phyloP scores from a whole-genome alignment of 257 asterid genomes.

The Scutellaria galericulata region DNA sequence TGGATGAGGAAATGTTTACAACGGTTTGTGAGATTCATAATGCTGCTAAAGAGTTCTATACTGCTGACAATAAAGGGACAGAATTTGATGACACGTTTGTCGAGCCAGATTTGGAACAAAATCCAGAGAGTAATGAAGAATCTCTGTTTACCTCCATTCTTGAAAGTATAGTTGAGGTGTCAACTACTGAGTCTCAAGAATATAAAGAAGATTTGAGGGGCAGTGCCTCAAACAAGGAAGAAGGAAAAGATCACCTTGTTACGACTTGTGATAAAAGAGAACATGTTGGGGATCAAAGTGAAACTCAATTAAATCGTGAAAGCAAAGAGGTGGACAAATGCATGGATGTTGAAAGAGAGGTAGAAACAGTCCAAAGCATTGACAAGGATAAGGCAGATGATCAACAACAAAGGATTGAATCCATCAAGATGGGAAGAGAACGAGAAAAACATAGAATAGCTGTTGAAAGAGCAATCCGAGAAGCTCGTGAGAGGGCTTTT shows the following conservation, averaged over 20 bases:
- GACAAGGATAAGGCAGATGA: slow-evolving; percentile 45
- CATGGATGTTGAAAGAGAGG: slow-evolving; percentile 43
- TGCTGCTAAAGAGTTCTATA: slow-evolving; percentile 38
- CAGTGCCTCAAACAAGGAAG: slow-evolving; percentile 38
- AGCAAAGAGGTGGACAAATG: slow-evolving; percentile 40
- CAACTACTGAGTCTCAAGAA: slow-evolving; percentile 42
- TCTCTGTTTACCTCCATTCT: slow-evolving; percentile 38
- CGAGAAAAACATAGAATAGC: slow-evolving; percentile 76
- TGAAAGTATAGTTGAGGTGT: slow-evolving; percentile 41
- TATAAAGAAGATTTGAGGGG: slow-evolving; percentile 40
- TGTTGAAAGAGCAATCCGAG: slow-evolving; percentile 93
- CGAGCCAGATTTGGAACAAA: slow-evolving; percentile 29
- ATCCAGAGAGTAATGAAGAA: slow-evolving; percentile 47
- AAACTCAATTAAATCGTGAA: slow-evolving; percentile 32
- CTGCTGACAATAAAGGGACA: slow-evolving; percentile 31
- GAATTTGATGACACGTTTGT: slow-evolving; percentile 29
- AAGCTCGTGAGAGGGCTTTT: slow-evolving; percentile 98
- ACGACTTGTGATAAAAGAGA: slow-evolving; percentile 37
- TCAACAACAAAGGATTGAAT: slow-evolving; percentile 58
- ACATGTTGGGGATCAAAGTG: slow-evolving; percentile 33
- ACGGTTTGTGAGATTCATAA: slow-evolving; percentile 34
- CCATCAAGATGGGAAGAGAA: slow-evolving; percentile 74
- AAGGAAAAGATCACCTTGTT: slow-evolving; percentile 38
- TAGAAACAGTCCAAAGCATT: slow-evolving; percentile 40
- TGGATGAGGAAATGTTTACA: slow-evolving; percentile 32